A percentile compares a stretch with the other conserved stretches of the same genome.
These are phyloP conservation scores for Inonotus hispidus DNA, from an alignment of 1,284 basidiomycete genomes.

Conservation along the genomic window DNA sequence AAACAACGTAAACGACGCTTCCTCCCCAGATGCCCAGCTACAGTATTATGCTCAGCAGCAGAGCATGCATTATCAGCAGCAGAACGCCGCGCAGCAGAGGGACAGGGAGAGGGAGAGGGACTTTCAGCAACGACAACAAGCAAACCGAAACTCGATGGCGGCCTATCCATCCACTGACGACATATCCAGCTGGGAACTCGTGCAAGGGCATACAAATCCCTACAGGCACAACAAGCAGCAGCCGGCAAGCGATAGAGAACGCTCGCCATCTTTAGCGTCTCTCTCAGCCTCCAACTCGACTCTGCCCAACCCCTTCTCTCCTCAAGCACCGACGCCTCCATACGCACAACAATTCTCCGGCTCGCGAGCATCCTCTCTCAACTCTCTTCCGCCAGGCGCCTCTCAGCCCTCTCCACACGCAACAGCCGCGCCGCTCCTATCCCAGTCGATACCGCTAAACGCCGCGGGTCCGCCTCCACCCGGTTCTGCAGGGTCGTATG, in stretches of 20 bases:
- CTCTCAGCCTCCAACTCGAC: not conserved
- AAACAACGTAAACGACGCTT: not conserved
- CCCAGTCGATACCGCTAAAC: not conserved
- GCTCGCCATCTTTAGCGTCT: constrained; percentile 1
- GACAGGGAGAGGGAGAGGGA: not conserved
- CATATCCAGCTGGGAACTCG: constrained; percentile 5
- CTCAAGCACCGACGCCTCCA: not conserved
- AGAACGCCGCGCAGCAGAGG: not conserved
- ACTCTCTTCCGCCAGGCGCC: constrained; percentile 12
- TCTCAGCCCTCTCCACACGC: not conserved
- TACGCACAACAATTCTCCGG: constrained; percentile 4
- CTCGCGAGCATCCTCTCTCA: constrained; percentile 11
- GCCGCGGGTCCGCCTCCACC: not conserved
- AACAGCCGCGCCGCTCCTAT: not conserved
- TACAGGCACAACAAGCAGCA: constrained; percentile 6
- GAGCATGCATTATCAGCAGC: constrained; percentile 4
- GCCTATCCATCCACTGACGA: not conserved
- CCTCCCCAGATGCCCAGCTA: not conserved
- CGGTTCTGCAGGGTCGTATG: not conserved
- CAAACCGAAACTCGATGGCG: constrained; percentile 9
- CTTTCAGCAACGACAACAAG: not conserved
- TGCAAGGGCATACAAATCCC: not conserved
- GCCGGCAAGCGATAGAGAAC: constrained; percentile 7
- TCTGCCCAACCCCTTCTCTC: not conserved
- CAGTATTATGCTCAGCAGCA: not conserved